A percentile compares a stretch with the other conserved stretches of the same genome.
Conservation (phyloP, 768 basidiomycete genomes). For the Suillus fuscotomentosus region DNA sequence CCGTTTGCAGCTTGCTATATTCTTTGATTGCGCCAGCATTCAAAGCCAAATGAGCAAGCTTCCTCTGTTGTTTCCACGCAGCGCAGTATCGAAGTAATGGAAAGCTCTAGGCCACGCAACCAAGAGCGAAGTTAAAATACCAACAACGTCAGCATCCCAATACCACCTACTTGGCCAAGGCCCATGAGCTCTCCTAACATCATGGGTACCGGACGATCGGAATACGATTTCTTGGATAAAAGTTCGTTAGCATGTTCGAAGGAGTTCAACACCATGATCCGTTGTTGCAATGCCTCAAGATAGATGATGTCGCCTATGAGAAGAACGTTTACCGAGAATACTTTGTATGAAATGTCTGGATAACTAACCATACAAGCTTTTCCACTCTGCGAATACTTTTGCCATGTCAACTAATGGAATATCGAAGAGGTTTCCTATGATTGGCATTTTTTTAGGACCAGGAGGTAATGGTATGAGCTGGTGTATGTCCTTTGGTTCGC, state of each 20-base stretch:
- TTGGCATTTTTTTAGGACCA: conserved; percentile 5
- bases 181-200: conserved; percentile 6
- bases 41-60: conserved; percentile 5
- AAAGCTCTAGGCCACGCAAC: neutral
- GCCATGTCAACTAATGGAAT: neutral
- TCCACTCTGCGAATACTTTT: neutral
- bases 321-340: neutral
- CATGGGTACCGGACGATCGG: conserved; percentile 3
- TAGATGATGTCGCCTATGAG: conserved; percentile 15
- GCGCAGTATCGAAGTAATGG: conserved; percentile 13
- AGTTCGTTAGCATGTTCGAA: conserved; percentile 27
- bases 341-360: neutral
- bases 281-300: conserved; percentile 8
- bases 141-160: too few relatives aligned
- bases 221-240: conserved; percentile 27
- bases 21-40: conserved; percentile 1
- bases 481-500: neutral
- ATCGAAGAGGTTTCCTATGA: conserved; percentile 11
- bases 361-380: neutral
- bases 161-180: neutral
- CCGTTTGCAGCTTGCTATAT: conserved; percentile 2
- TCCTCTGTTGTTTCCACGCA: conserved; percentile 9
- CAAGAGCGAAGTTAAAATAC: neutral
- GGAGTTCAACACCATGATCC: conserved; percentile 21
- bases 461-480: conserved; percentile 4